Conservation (phyloP, 495 filamentous ascomycete species). For the Glarea lozoyensis region DNA sequence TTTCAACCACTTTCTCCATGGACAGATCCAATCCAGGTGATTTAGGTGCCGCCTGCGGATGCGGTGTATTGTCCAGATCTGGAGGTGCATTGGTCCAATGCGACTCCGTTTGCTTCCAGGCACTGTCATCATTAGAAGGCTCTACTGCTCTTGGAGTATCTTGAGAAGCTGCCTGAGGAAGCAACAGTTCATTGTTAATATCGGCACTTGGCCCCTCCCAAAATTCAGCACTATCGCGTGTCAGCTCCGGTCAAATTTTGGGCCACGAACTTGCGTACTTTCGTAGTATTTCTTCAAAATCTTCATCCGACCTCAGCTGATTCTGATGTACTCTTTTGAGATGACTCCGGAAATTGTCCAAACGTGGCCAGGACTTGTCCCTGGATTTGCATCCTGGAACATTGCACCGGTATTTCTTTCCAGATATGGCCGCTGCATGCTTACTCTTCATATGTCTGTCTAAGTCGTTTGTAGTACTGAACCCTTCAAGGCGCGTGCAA, state of each 20-base stretch:
- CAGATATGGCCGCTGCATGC: conserved; percentile 39
- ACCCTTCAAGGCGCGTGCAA: conserved; percentile 57
- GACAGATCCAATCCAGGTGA: not conserved
- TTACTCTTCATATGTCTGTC: conserved; percentile 64
- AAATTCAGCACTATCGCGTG: conserved; percentile 13
- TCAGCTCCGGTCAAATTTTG: conserved; percentile 6
- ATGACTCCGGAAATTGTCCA: conserved; percentile 90
- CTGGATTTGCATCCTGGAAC: conserved; percentile 54
- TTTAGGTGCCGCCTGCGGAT: conserved; percentile 5
- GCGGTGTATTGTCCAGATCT: conserved; percentile 7
- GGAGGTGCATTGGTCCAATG: conserved; percentile 10
- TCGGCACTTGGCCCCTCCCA: conserved; percentile 5
- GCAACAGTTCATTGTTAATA: conserved; percentile 3
- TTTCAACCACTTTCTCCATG: not conserved
- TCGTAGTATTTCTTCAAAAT: conserved; percentile 16
- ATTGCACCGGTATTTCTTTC: conserved; percentile 59
- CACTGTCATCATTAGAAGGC: not conserved
- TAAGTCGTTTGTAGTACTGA: conserved; percentile 76
- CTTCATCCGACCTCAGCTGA: conserved; percentile 31
- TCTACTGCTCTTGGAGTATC: conserved; percentile 1
- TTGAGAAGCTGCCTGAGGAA: not conserved
- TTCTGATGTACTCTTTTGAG: conserved; percentile 62
- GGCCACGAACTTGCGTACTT: conserved; percentile 8
- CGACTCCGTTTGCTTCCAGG: not conserved
- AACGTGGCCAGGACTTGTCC: conserved; percentile 74